phyloP scores from a whole-genome alignment of 768 basidiomycete genomes.

The Calocybe indica region DNA sequence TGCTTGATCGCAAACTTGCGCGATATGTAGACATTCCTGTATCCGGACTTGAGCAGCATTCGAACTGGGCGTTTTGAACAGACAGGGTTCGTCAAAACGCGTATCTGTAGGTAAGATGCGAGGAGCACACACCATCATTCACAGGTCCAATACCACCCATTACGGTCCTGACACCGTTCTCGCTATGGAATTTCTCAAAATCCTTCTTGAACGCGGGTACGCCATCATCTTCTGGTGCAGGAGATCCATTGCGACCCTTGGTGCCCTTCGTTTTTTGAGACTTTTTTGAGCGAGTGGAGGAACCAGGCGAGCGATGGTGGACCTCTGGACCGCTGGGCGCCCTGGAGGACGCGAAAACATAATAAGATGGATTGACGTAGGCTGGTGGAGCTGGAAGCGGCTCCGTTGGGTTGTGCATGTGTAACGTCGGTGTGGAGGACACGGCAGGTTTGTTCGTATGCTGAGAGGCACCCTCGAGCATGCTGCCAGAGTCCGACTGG shows the following conservation, averaged over 20 bases:
- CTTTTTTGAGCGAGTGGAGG: slow-evolving; percentile 33
- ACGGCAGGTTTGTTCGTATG: slow-evolving; percentile 17
- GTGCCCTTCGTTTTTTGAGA: slow-evolving; percentile 31
- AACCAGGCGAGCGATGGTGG: slow-evolving; percentile 22
- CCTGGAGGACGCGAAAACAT: slow-evolving; percentile 51
- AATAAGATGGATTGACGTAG: slow-evolving; percentile 69
- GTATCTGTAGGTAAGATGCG: background rate
- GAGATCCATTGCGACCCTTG: slow-evolving; percentile 14
- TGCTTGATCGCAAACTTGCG: slow-evolving; percentile 86
- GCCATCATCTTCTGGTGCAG: slow-evolving; percentile 28
- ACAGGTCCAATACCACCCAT: slow-evolving; percentile 90
- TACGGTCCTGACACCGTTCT: slow-evolving; percentile 92
- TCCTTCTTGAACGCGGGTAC: slow-evolving; percentile 65
- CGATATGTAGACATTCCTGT: slow-evolving; percentile 93
- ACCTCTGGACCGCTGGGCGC: slow-evolving; percentile 15
- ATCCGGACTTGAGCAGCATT: slow-evolving; percentile 90
- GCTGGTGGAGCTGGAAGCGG: slow-evolving; percentile 56
- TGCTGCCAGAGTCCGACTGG: slow-evolving; percentile 3
- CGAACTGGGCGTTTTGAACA: slow-evolving; percentile 45
- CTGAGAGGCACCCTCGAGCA: slow-evolving; percentile 2
- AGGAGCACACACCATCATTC: slow-evolving; percentile 54
- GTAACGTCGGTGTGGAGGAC: slow-evolving; percentile 42
- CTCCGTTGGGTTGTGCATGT: slow-evolving; percentile 55
- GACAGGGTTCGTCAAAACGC: background rate
- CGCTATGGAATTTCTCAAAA: slow-evolving; percentile 81